These are phyloP conservation scores for Ochromonas danica DNA, from an alignment of 108 stramenopile species.

Conservation along the genomic window DNA sequence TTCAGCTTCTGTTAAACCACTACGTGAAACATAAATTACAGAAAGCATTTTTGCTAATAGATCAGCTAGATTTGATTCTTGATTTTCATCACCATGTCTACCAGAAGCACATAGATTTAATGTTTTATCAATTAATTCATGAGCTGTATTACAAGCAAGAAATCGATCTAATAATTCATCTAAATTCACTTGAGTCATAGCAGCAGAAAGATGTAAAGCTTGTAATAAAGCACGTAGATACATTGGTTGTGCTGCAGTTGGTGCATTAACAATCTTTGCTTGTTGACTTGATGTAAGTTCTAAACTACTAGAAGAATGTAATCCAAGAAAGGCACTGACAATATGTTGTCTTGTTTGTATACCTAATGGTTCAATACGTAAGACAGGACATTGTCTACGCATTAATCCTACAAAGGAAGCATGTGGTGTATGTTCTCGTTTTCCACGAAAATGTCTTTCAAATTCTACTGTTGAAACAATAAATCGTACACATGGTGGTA, in stretches of 20 bases:
- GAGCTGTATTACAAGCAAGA: constrained; percentile 37
- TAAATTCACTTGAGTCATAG: constrained; percentile 27
- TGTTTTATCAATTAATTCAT: constrained; percentile 46
- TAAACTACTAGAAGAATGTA: not conserved
- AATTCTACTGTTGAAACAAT: constrained; percentile 55
- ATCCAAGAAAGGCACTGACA: constrained; percentile 23
- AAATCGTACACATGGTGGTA: constrained; percentile 56
- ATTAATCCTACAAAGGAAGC: constrained; percentile 49
- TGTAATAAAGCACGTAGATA: constrained; percentile 58
- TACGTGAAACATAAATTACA: constrained; percentile 51
- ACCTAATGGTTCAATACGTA: constrained; percentile 51
- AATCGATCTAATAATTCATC: constrained; percentile 52
- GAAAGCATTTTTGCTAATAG: constrained; percentile 39
- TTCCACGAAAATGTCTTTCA: constrained; percentile 31
- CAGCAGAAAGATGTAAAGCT: constrained; percentile 50
- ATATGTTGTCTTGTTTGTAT: constrained; percentile 48
- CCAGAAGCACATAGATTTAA: constrained; percentile 51
- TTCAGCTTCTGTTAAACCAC: constrained; percentile 53
- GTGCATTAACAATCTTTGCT: constrained; percentile 40
- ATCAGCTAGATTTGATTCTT: not conserved
- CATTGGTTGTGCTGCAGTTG: constrained; percentile 48
- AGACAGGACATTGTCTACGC: constrained; percentile 50
- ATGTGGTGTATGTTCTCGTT: constrained; percentile 35
- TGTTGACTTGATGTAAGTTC: constrained; percentile 39
- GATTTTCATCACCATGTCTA: constrained; percentile 34